phyloP scores from a whole-genome alignment of 768 basidiomycete genomes.

The Phaffia tasmanica region DNA sequence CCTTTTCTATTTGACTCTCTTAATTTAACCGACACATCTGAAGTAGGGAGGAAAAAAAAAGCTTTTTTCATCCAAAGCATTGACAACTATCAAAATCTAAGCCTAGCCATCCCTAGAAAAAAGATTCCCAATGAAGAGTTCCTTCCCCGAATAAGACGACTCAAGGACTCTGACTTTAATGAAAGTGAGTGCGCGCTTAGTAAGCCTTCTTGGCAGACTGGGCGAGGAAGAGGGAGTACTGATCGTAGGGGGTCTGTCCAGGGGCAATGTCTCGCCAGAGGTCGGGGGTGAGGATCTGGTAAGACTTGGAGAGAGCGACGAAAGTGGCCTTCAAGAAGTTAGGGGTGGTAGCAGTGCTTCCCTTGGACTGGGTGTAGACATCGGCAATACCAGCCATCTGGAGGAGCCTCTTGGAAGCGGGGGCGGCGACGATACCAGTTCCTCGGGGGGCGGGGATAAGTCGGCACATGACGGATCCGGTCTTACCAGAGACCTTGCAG shows the following conservation, averaged over 20 bases:
- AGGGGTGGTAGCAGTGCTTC: constrained; percentile 81
- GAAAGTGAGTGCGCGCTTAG: too few species aligned
- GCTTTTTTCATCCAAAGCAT: too few species aligned
- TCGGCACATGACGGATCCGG: constrained; percentile 98
- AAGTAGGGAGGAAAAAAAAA: too few species aligned
- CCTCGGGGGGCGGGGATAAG: constrained; percentile 96
- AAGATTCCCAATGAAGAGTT: too few species aligned
- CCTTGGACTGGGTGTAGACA: constrained; percentile 94
- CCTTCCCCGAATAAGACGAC: too few species aligned
- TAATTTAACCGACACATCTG: too few species aligned
- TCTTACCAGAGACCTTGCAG: constrained; percentile 95
- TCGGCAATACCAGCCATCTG: constrained; percentile 98
- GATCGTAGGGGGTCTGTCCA: constrained; percentile 71
- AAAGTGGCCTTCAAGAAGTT: constrained; percentile 98
- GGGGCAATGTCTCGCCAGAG: constrained; percentile 86
- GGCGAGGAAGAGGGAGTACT: constrained; percentile 50
- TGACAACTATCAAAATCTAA: too few species aligned
- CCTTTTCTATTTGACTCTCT: too few species aligned
- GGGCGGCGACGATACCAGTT: constrained; percentile 98
- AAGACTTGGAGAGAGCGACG: constrained; percentile 91
- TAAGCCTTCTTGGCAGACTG: too few species aligned
- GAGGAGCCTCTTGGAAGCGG: constrained; percentile 88
- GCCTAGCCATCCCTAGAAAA: too few species aligned
- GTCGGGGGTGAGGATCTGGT: constrained; percentile 91
- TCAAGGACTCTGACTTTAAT: too few species aligned